A percentile compares a stretch with the other conserved stretches of the same genome.
Conservation (phyloP, 768 basidiomycete species). For the Butyriboletus loyo region DNA sequence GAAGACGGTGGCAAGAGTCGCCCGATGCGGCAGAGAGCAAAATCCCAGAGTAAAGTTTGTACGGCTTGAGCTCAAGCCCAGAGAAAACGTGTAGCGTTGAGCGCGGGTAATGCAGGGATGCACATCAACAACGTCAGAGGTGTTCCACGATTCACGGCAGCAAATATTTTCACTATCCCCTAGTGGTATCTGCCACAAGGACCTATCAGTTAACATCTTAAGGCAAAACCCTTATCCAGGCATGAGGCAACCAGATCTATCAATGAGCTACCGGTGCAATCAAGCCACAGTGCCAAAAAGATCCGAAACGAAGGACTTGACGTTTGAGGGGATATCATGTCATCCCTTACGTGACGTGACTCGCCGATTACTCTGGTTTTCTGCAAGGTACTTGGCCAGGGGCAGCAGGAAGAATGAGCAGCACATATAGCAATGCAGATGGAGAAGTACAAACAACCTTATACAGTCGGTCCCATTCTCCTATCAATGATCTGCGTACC, state of each 20-base stretch:
- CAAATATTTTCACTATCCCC: background rate
- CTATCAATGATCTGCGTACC: conserved; percentile 31
- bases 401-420: conserved; percentile 3
- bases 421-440: conserved; percentile 2
- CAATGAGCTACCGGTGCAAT: background rate
- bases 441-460: conserved; percentile 23
- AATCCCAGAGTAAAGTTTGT: background rate
- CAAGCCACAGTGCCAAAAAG: background rate
- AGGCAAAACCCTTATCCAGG: conserved; percentile 10
- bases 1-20: background rate
- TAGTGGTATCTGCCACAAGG: background rate
- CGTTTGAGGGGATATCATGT: background rate
- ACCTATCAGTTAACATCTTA: background rate
- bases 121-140: conserved; percentile 5
- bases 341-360: conserved; percentile 5
- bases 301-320: background rate
- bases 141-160: conserved; percentile 11
- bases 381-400: background rate
- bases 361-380: background rate
- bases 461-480: conserved; percentile 20
- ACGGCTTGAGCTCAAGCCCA: background rate
- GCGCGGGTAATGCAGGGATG: conserved; percentile 1
- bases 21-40: background rate
- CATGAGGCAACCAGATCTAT: conserved; percentile 12
- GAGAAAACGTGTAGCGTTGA: background rate